Percentiles rank a stretch among this genome's conserved stretches.
phyloP scores from a whole-genome alignment of 2,329 filamentous ascomycete genomes.

The Fusarium musae region DNA sequence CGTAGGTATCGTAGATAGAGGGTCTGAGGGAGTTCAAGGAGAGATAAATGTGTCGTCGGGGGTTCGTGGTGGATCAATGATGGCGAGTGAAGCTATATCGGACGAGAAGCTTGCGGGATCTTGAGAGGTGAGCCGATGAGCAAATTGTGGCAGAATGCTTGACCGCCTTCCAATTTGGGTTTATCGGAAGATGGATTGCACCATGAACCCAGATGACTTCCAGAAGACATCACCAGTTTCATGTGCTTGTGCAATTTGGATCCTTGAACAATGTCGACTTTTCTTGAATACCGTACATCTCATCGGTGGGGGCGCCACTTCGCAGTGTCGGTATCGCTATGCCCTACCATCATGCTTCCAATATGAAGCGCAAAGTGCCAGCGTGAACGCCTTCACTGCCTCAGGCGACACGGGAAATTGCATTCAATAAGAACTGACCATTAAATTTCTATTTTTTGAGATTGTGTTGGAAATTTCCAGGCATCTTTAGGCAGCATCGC shows the following conservation, averaged over 20 bases:
- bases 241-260: too few species aligned
- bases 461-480: not conserved
- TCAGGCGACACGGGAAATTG: not conserved
- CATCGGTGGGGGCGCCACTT: too few species aligned
- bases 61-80: conserved; percentile 7
- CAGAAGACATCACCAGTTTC: too few species aligned
- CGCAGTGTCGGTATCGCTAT: too few species aligned
- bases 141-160: conserved; percentile 29
- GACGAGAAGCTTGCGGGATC: conserved; percentile 42
- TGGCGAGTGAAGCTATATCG: conserved; percentile 29
- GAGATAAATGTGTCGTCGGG: not conserved
- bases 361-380: not conserved
- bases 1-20: not conserved
- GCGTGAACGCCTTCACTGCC: not conserved
- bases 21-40: not conserved
- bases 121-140: conserved; percentile 41
- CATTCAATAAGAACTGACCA: fast-evolving
- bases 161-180: conserved; percentile 34
- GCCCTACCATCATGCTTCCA: fast-evolving
- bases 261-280: too few species aligned
- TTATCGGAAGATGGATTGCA: conserved; percentile 1
- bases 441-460: not conserved
- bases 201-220: not conserved
- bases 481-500: not conserved
- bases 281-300: too few species aligned